Conservation (phyloP, 1,284 basidiomycete species). For the Ceratobasidium sp. region DNA sequence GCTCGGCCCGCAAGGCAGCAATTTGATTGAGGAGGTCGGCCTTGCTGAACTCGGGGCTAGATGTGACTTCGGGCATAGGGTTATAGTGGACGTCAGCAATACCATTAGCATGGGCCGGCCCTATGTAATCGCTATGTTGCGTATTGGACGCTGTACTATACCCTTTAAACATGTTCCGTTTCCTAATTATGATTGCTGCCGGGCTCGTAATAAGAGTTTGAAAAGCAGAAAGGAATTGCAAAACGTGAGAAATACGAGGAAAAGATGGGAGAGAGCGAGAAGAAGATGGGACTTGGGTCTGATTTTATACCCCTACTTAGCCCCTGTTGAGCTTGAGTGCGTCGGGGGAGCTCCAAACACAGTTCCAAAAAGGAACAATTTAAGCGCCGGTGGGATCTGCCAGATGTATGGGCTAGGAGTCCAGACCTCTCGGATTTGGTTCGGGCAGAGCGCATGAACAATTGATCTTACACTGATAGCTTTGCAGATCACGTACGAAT, state of each 20-base stretch:
- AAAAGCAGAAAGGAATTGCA: background rate
- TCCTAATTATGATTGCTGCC: background rate
- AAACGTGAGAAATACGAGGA: background rate
- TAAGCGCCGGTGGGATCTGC: background rate
- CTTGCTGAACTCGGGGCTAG: background rate
- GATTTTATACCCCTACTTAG: background rate
- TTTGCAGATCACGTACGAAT: background rate
- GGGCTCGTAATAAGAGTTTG: background rate
- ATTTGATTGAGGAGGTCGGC: slow-evolving; percentile 1
- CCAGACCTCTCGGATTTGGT: slow-evolving; percentile 3
- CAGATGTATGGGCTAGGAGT: background rate
- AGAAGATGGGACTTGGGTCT: background rate
- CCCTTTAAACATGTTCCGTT: too few species aligned
- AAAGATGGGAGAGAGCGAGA: background rate
- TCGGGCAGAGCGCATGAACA: slow-evolving; percentile 4
- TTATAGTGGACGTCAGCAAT: too few species aligned
- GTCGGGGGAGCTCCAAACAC: background rate
- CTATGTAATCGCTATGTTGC: too few species aligned
- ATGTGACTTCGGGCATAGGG: background rate
- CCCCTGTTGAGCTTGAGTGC: slow-evolving; percentile 13
- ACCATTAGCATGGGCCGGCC: too few species aligned
- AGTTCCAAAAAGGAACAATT: background rate
- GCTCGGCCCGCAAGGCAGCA: slow-evolving; percentile 8
- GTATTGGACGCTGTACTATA: too few species aligned
- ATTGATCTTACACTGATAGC: background rate